Evolutionary conservation across 2,329 filamentous ascomycete species (phyloP).

Genomic region (Colletotrichum liaoningense): DNA sequence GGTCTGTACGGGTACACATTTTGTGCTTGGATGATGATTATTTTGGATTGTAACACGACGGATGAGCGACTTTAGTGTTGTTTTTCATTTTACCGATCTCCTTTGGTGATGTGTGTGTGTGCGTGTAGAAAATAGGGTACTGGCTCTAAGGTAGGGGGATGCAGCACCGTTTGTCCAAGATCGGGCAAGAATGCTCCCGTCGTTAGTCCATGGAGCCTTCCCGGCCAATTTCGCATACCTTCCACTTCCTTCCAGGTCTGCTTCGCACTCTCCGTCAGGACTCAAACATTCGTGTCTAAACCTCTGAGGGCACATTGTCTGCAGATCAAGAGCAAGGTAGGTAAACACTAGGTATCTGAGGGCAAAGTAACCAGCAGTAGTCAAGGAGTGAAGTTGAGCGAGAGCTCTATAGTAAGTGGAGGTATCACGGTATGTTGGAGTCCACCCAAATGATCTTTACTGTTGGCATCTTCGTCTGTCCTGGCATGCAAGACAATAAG

Average conservation of each 20-base stretch:
- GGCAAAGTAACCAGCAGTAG: no score
- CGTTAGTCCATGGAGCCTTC: neutral
- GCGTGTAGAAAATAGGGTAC: neutral
- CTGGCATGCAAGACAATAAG: constrained; percentile 15
- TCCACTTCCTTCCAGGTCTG: neutral
- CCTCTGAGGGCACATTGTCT: neutral
- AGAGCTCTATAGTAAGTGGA: neutral
- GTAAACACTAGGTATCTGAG: no score
- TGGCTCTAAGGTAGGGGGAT: neutral
- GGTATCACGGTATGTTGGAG: neutral
- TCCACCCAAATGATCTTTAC: neutral
- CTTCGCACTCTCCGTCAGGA: neutral
- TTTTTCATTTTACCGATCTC: neutral
- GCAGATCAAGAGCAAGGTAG: neutral
- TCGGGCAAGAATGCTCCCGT: neutral
- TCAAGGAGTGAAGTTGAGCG: neutral
- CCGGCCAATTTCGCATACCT: neutral
- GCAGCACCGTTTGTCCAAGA: neutral
- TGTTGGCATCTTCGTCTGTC: neutral
- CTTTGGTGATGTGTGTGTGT: neutral
- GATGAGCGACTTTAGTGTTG: neutral
- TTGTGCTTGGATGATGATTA: neutral
- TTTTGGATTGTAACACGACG: neutral
- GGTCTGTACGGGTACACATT: neutral
- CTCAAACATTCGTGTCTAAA: neutral